Base-by-base conservation (phyloP, 352 stramenopile species). In the Phytopythium helicoides region DNA sequence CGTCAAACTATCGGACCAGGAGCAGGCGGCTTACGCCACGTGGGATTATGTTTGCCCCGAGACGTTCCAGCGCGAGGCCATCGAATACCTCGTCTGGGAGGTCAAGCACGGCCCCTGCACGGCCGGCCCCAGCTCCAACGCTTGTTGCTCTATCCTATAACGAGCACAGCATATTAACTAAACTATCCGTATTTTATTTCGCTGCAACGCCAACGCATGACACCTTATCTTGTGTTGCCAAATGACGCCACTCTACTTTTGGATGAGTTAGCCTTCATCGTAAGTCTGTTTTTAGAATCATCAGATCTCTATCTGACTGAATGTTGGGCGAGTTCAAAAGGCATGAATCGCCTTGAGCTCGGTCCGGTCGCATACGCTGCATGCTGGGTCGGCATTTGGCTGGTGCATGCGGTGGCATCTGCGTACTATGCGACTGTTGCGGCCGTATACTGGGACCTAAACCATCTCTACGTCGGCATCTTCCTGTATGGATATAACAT, bases 1-100 rank as follows among this genome's bases (percentile, higher is more conserved):
- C 9, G 73, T 90, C 33, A 90, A 92, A 37, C 52, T 94, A 10
- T 74, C 68, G 18, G 77, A 90, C 34, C 59, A 85, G 39, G 81
- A 92, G 55, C 75, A 92, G 52, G 68, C 64, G n/a, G 57, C 77
- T 10, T 92, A 91, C 68, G 68, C 54, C 22, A 70, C 52, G 14
- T 94, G 83, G 83, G 76, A 88, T 42, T 90, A 81, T 52, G 73
- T 87, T 45, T 90, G 76, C n/a, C 56, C 66, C 4, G 75, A 88
- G 18, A 89, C 81, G 26, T 94, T 92, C 60, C 83, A 94, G 63
- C 70, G 69, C 21, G 83, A 94, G 54, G 79, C 82, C 19, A 81
- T 92, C 38, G 83, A 94, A 52, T 91, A 90, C 34, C 71, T 94
- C 19, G 74, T 87, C 42, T 94, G 80, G 79, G 80, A 92, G 58